Evolutionary conservation across 164 flowering plant species (phyloP).

Genomic region (Macadamia tetraphylla): DNA sequence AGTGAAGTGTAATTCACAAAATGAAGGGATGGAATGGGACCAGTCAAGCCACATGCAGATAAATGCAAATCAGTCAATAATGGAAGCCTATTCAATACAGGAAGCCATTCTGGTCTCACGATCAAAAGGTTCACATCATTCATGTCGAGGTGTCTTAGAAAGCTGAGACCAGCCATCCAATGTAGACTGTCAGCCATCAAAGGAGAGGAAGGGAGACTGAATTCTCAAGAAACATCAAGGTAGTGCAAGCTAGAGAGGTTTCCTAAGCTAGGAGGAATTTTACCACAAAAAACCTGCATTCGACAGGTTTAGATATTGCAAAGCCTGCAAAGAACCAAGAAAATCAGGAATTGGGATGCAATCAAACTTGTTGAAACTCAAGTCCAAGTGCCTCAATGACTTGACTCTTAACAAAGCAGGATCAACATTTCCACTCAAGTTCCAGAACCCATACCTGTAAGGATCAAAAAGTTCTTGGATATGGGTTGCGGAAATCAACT

Average conservation of each 20-base stretch:
- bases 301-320: constrained; percentile 27
- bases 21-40: constrained; percentile 10
- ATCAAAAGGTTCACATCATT: constrained; percentile 17
- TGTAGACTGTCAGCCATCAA: constrained; percentile 15
- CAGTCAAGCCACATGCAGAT: constrained; percentile 15
- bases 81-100: constrained; percentile 16
- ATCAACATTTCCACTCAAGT: constrained; percentile 30
- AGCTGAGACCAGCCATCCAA: constrained; percentile 22
- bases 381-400: constrained; percentile 23
- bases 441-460: constrained; percentile 24
- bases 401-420: constrained; percentile 23
- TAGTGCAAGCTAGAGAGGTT: constrained; percentile 21
- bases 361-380: constrained; percentile 26
- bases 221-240: constrained; percentile 21
- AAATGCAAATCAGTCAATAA: constrained; percentile 21
- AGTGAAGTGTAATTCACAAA: constrained; percentile 28
- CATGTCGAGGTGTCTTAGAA: constrained; percentile 22
- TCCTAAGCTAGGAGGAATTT: constrained; percentile 23
- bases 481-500: constrained; percentile 25
- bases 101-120: constrained; percentile 10
- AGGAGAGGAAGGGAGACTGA: not conserved
- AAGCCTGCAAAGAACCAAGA: constrained; percentile 21
- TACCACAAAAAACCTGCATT: constrained; percentile 25
- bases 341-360: constrained; percentile 25
- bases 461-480: constrained; percentile 5